These are phyloP conservation scores for Penicillium brasilianum DNA, from an alignment of 2,329 filamentous ascomycete genomes.

Conservation along the genomic window DNA sequence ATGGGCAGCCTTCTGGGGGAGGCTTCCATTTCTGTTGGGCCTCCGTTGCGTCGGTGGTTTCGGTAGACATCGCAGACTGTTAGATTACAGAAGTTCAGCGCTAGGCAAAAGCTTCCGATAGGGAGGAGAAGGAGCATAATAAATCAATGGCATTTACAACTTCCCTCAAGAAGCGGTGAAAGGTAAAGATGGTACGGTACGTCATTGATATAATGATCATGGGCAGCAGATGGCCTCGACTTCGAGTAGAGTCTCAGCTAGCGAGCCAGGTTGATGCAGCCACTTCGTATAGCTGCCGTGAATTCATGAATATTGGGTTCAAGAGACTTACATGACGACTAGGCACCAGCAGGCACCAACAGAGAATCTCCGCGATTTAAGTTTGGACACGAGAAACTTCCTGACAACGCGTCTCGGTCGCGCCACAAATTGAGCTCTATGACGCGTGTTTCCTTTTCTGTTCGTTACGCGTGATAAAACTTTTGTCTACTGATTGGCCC, in stretches of 20 bases:
- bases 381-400: constrained; percentile 1
- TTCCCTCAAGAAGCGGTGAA: neutral
- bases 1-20: constrained; percentile 1
- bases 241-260: neutral
- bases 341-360: neutral
- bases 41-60: neutral
- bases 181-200: neutral
- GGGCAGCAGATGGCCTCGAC: neutral
- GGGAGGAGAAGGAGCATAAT: neutral
- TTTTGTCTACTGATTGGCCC: neutral
- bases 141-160: neutral
- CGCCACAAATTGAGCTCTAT: neutral
- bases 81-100: neutral
- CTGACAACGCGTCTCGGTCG: neutral
- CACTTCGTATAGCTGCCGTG: constrained; percentile 1
- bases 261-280: neutral
- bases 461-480: constrained; percentile 1
- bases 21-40: neutral
- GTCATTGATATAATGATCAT: neutral
- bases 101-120: neutral
- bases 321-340: neutral
- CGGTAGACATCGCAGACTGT: constrained; percentile 1
- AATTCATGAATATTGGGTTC: neutral
- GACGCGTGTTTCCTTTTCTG: neutral
- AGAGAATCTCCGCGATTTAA: neutral